phyloP scores from a whole-genome alignment of 495 filamentous ascomycete species.

The Astrothelium macrocarpum region DNA sequence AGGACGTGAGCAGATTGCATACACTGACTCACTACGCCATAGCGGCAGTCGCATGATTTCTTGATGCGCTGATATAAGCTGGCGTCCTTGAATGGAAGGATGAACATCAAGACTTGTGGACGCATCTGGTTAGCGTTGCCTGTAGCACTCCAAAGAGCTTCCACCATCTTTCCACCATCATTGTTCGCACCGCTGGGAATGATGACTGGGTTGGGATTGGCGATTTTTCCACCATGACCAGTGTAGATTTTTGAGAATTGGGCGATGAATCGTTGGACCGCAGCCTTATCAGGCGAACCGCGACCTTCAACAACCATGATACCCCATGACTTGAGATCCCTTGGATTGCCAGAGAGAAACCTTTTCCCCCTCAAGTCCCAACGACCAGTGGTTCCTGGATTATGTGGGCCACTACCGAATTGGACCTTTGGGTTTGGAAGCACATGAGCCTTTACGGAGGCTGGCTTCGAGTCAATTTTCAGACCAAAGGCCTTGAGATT shows the following conservation, averaged over 20 bases:
- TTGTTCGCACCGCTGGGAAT: slow-evolving; percentile 26
- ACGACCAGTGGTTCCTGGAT: slow-evolving; percentile 53
- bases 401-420: slow-evolving; percentile 41
- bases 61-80: slow-evolving; percentile 70
- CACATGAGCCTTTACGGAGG: slow-evolving; percentile 54
- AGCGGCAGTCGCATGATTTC: slow-evolving; percentile 71
- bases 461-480: slow-evolving; percentile 50
- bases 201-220: slow-evolving; percentile 31
- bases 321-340: slow-evolving; percentile 59
- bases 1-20: slow-evolving; percentile 52
- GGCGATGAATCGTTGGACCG: slow-evolving; percentile 47
- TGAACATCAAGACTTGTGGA: slow-evolving; percentile 48
- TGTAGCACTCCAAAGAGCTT: slow-evolving; percentile 41
- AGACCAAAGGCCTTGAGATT: slow-evolving; percentile 61
- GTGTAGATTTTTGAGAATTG: slow-evolving; percentile 53
- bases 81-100: slow-evolving; percentile 57
- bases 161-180: slow-evolving; percentile 44
- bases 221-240: slow-evolving; percentile 61
- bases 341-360: slow-evolving; percentile 53
- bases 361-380: slow-evolving; percentile 81
- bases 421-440: slow-evolving; percentile 59
- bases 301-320: slow-evolving; percentile 47
- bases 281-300: slow-evolving; percentile 31
- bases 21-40: slow-evolving; percentile 62
- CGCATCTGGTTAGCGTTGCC: slow-evolving; percentile 35